Evolutionary conservation across 1,284 basidiomycete species (phyloP), one percentile per base, ranked within the genome.

Genomic region (Ceratobasidium sp.): DNA sequence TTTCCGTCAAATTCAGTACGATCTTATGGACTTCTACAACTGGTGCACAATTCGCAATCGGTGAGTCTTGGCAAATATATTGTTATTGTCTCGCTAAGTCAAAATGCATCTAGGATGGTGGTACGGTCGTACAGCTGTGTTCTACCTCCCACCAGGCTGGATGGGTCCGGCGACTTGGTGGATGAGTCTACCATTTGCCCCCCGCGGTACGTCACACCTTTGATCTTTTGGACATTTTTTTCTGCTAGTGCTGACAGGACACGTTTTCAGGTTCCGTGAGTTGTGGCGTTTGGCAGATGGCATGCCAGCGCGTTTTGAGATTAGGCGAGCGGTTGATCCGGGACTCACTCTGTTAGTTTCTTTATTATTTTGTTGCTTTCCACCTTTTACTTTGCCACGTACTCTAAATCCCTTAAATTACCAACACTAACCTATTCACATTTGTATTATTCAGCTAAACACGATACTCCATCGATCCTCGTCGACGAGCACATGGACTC

Each of bases 201-300:
- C 94, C 0, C 85, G 84, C 80, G 92, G 92, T 91, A 67, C 57
- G 82, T 79, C 17, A 17, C 77, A 76, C n/a, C 29, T 31, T 15
- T 54, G n/a, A 19, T 8, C 73, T 47, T 19, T 48, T 22, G 14
- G 6, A 27, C 50, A 31, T 19, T 22, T 4, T 22, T 33, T 54
- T 15, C 33, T 57, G 47, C 57, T 56, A 44, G 24, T 33, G 57
- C 51, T n/a, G 47, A 60, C 27, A 44, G 54, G 15, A 53, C 29
- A n/a, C n/a, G 63, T 75, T 51, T 33, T 6, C 53, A 93, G 95
- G 95, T 22, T 92, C 94, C 17, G 91, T 98, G 76, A 94, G 93
- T 78, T 93, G 95, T 54, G 93, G 92, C 0, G 89, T 94, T 45
- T 98, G 96, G 95, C 92, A 94, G 79, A 93, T 96, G 88, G 92